phyloP scores from a whole-genome alignment of 495 filamentous ascomycete species.

The Mycothermus thermophilus region DNA sequence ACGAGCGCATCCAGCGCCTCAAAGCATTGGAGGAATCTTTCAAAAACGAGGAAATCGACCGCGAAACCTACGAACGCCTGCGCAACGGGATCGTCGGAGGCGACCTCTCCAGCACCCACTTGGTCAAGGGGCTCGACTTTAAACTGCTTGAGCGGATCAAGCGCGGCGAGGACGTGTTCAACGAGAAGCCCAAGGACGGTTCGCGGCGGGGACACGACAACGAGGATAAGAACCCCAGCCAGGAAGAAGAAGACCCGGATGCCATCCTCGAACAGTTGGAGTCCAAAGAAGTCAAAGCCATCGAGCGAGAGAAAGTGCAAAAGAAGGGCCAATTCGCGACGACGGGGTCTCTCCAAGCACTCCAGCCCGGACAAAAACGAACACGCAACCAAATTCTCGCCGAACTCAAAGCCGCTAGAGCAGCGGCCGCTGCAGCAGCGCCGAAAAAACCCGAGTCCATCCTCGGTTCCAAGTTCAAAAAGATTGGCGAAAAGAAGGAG shows the following conservation, averaged over 20 bases:
- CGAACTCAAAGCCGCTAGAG: conserved; percentile 63
- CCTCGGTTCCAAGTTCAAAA: conserved; percentile 70
- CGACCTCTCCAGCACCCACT: conserved; percentile 61
- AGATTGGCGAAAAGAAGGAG: conserved; percentile 54
- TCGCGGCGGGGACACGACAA: too few relatives aligned
- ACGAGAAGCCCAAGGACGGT: conserved; percentile 15
- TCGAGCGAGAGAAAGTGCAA: conserved; percentile 42
- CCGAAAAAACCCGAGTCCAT: conserved; percentile 39
- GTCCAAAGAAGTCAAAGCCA: conserved; percentile 44
- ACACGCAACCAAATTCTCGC: conserved; percentile 73
- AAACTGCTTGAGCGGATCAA: conserved; percentile 60
- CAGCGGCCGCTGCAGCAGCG: conserved; percentile 44
- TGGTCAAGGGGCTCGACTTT: conserved; percentile 86
- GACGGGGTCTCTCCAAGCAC: too few relatives aligned
- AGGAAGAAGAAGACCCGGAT: conserved; percentile 44
- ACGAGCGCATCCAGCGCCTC: conserved; percentile 50
- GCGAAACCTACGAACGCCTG: conserved; percentile 56
- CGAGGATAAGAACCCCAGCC: conserved; percentile 14
- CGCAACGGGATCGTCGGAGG: conserved; percentile 69
- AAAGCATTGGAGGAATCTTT: conserved; percentile 69
- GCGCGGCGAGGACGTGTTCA: conserved; percentile 58
- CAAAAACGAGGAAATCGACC: conserved; percentile 70
- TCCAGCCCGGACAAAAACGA: conserved; percentile 49
- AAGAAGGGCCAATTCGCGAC: conserved; percentile 69
- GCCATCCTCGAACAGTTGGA: conserved; percentile 66